Percentiles rank a stretch among this genome's conserved stretches.
These are phyloP conservation scores for Tylopilus sp. DNA, from an alignment of 1,284 basidiomycete genomes.

Conservation along the genomic window DNA sequence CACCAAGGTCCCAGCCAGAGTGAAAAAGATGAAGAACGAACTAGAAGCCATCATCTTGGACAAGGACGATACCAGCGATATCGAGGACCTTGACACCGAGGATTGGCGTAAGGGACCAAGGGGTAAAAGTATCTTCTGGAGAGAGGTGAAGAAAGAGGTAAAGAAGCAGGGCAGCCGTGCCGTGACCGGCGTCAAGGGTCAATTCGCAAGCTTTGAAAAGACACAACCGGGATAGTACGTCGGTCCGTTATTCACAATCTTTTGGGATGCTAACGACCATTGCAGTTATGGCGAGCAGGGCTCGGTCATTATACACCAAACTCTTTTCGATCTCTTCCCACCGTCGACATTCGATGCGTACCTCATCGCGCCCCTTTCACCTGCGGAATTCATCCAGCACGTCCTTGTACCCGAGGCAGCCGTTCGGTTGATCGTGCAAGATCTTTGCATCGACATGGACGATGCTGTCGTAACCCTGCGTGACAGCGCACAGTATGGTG, in stretches of 20 bases:
- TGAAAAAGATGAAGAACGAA: conserved; percentile 46
- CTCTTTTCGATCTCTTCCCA: conserved; percentile 72
- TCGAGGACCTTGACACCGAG: conserved; percentile 18
- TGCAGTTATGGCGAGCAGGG: conserved; percentile 77
- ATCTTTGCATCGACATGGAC: conserved; percentile 47
- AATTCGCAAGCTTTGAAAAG: conserved; percentile 73
- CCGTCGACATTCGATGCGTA: conserved; percentile 52
- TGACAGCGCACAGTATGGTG: conserved; percentile 73
- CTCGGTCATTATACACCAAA: conserved; percentile 73
- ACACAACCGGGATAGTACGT: conserved; percentile 81
- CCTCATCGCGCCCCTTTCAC: conserved; percentile 58
- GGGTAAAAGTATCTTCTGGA: conserved; percentile 63
- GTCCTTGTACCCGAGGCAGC: conserved; percentile 76
- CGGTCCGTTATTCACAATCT: conserved; percentile 6
- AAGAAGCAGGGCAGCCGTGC: conserved; percentile 60
- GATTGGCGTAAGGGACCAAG: conserved; percentile 38
- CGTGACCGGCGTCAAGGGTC: conserved; percentile 64
- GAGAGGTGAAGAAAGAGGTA: conserved; percentile 58
- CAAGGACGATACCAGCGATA: conserved; percentile 35
- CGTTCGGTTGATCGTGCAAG: conserved; percentile 68
- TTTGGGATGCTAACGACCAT: not conserved
- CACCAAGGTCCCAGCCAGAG: conserved; percentile 48
- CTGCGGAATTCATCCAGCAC: conserved; percentile 68
- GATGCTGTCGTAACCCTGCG: conserved; percentile 60
- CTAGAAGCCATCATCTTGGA: conserved; percentile 56